These are phyloP conservation scores for Cercospora brassicicola DNA, from an alignment of 2,329 filamentous ascomycete genomes.

Conservation along the genomic window DNA sequence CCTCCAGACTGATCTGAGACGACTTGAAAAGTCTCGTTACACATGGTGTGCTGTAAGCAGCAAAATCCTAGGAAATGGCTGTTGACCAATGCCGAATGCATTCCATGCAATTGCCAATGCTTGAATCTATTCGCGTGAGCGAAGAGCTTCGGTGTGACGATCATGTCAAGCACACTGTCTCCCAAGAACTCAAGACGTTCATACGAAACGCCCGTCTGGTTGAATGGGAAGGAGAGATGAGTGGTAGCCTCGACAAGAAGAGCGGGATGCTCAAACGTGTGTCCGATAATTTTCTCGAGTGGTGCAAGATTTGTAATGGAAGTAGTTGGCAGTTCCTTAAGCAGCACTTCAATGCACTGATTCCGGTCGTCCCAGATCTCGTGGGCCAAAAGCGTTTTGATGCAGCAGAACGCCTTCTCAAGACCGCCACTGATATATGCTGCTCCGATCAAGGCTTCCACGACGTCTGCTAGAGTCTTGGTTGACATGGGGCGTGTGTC, in stretches of 20 bases:
- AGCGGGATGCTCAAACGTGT: slow-evolving; percentile 66
- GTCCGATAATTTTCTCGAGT: slow-evolving; percentile 68
- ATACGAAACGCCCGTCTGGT: slow-evolving; percentile 54
- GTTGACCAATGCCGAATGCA: slow-evolving; percentile 77
- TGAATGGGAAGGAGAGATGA: slow-evolving; percentile 53
- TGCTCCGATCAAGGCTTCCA: slow-evolving; percentile 81
- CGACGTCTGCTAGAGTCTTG: slow-evolving; percentile 82
- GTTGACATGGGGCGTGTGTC: slow-evolving; percentile 62
- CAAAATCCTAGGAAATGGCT: slow-evolving; percentile 76
- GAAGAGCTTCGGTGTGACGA: slow-evolving; percentile 68
- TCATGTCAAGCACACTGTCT: slow-evolving; percentile 77
- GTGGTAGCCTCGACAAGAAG: slow-evolving; percentile 79
- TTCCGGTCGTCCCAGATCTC: slow-evolving; percentile 31
- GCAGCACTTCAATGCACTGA: slow-evolving; percentile 18
- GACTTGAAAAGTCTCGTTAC: slow-evolving; percentile 38
- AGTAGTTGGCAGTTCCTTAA: slow-evolving; percentile 50
- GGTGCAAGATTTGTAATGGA: slow-evolving; percentile 47
- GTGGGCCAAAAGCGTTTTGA: slow-evolving; percentile 66
- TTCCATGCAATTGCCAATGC: slow-evolving; percentile 68
- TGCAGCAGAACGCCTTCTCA: slow-evolving; percentile 61
- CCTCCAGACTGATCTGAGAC: slow-evolving; percentile 11
- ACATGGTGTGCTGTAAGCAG: slow-evolving; percentile 59
- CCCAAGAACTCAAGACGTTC: slow-evolving; percentile 87
- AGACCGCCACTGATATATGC: slow-evolving; percentile 69
- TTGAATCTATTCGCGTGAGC: slow-evolving; percentile 49